Conservation (phyloP, 352 stramenopile genomes). For the Pythium phragmiticola region DNA sequence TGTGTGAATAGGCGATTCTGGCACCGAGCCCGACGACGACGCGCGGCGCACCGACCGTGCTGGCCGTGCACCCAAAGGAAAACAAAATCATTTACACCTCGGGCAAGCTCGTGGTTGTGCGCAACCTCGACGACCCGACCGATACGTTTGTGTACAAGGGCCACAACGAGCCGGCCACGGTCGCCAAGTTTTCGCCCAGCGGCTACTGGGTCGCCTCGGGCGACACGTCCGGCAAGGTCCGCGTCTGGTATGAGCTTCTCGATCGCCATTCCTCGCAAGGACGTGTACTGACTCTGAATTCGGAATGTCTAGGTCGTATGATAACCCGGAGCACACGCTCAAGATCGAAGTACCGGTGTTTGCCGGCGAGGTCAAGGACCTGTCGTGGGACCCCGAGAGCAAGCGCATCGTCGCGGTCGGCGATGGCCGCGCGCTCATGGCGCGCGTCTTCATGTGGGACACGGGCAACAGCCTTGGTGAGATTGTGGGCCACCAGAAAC, state of each 20-base stretch:
- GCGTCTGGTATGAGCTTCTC: constrained; percentile 84
- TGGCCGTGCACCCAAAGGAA: constrained; percentile 83
- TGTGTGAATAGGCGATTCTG: constrained; percentile 42
- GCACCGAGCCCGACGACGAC: constrained; percentile 72
- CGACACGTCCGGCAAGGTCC: constrained; percentile 90
- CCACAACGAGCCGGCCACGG: constrained; percentile 91
- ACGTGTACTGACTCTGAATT: not conserved
- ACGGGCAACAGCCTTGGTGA: constrained; percentile 95
- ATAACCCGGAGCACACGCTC: constrained; percentile 96
- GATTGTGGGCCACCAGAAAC: constrained; percentile 93
- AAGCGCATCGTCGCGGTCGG: constrained; percentile 92
- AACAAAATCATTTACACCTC: constrained; percentile 91
- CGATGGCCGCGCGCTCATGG: constrained; percentile 76
- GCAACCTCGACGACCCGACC: constrained; percentile 79
- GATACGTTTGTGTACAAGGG: constrained; percentile 95
- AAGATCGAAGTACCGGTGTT: constrained; percentile 93
- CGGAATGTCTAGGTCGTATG: constrained; percentile 67
- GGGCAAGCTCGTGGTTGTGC: constrained; percentile 90
- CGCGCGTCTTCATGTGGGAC: constrained; percentile 95
- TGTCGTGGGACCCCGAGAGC: constrained; percentile 95
- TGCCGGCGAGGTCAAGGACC: constrained; percentile 91
- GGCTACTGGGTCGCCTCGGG: constrained; percentile 94
- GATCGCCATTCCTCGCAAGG: not conserved
- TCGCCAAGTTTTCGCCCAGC: constrained; percentile 93
- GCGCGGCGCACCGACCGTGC: constrained; percentile 62